phyloP scores from a whole-genome alignment of 345 rosid species.

The Eucalyptus polybractea region DNA sequence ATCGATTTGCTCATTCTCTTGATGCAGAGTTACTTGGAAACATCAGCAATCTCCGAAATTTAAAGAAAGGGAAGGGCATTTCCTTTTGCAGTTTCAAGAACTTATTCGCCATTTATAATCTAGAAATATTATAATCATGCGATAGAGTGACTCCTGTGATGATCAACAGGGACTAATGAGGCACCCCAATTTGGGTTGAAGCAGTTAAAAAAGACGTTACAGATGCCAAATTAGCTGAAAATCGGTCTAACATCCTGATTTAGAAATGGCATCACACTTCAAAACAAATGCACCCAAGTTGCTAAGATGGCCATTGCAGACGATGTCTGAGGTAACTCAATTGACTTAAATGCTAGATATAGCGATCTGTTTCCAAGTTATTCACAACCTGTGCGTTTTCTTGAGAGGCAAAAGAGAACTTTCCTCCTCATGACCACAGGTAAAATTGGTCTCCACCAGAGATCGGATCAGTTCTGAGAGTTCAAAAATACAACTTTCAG shows the following conservation, averaged over 20 bases:
- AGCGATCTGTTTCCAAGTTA: neutral
- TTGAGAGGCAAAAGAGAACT: neutral
- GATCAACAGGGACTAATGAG: neutral
- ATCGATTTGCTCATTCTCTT: neutral
- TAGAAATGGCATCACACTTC: neutral
- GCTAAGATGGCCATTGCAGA: neutral
- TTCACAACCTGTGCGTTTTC: neutral
- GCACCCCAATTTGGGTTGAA: neutral
- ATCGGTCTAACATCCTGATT: neutral
- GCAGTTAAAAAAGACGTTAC: neutral
- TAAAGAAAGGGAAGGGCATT: neutral
- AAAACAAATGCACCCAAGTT: neutral
- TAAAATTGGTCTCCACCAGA: neutral
- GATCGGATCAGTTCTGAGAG: neutral
- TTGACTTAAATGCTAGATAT: neutral
- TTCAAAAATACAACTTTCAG: neutral
- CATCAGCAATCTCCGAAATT: neutral
- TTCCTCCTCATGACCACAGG: neutral
- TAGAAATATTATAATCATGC: neutral
- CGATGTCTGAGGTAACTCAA: neutral
- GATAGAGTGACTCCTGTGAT: neutral
- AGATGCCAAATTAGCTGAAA: neutral
- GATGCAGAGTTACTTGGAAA: neutral
- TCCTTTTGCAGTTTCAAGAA: neutral
- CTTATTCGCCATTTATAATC: neutral